phyloP scores from a whole-genome alignment of 495 filamentous ascomycete genomes.

The Trichoderma gamsii region DNA sequence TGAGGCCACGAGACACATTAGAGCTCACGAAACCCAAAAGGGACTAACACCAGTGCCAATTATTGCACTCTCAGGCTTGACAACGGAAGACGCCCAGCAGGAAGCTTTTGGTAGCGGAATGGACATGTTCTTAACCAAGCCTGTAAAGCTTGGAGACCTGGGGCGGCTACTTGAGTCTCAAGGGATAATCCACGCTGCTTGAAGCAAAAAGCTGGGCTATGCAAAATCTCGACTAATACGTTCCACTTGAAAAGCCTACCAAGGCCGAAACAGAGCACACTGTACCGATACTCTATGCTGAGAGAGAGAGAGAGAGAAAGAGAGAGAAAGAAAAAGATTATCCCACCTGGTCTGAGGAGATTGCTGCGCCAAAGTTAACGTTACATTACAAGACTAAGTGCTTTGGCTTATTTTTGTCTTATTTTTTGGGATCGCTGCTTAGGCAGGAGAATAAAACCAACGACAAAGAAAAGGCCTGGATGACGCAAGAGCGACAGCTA shows the following conservation, averaged over 20 bases:
- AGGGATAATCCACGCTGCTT: background rate
- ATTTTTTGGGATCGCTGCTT: no score
- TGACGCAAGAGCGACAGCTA: no score
- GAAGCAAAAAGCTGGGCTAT: background rate
- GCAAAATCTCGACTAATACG: background rate
- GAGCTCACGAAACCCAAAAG: conserved; percentile 40
- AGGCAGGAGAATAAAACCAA: no score
- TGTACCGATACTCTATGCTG: background rate
- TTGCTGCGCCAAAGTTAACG: no score
- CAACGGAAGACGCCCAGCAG: conserved; percentile 53
- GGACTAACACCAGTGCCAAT: conserved; percentile 44
- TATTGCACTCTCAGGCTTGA: conserved; percentile 64
- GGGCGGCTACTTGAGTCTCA: conserved; percentile 20
- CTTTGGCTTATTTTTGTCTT: no score
- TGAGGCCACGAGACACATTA: conserved; percentile 50
- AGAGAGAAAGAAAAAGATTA: no score
- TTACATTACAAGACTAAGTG: no score
- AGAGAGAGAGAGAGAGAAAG: background rate
- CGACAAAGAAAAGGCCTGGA: no score
- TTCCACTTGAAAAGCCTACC: background rate
- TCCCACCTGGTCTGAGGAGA: no score
- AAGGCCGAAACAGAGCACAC: background rate
- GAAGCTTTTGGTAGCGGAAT: conserved; percentile 61
- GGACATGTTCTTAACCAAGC: conserved; percentile 67
- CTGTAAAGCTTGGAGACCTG: conserved; percentile 40